These are phyloP conservation scores for Suillus variegatus DNA, from an alignment of 768 basidiomycete species.

Conservation along the genomic window DNA sequence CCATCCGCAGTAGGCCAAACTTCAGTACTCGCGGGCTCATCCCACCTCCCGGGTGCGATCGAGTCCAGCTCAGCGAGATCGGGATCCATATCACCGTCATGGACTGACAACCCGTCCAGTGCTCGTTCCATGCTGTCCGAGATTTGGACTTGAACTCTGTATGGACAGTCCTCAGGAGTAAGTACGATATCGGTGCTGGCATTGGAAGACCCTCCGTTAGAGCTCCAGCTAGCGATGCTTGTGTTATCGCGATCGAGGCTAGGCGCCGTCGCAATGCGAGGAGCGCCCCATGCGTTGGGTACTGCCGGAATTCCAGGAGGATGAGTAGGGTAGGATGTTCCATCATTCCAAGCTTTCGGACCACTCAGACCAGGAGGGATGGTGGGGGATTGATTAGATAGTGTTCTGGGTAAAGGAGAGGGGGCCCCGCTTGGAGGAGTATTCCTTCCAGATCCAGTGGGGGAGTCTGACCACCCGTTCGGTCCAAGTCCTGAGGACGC, in stretches of 20 bases:
- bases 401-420: conserved; percentile 7
- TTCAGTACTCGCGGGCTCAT: conserved; percentile 3
- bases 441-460: conserved; percentile 15
- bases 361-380: conserved; percentile 16
- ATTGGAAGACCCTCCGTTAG: conserved; percentile 19
- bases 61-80: conserved; percentile 23
- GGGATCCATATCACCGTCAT: conserved; percentile 11
- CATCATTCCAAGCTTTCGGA: conserved; percentile 13
- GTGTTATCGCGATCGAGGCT: conserved; percentile 13
- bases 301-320: conserved; percentile 14
- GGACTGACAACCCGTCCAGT: conserved; percentile 27
- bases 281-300: conserved; percentile 6
- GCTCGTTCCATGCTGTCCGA: conserved; percentile 31
- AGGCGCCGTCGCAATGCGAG: background rate
- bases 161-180: conserved; percentile 28
- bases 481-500: background rate
- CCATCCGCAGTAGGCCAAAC: background rate
- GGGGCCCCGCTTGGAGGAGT: conserved; percentile 16
- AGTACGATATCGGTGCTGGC: conserved; percentile 31
- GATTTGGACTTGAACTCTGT: conserved; percentile 21
- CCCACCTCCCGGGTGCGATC: conserved; percentile 28
- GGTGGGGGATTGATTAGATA: conserved; percentile 7
- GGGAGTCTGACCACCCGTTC: conserved; percentile 21
- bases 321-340: conserved; percentile 12
- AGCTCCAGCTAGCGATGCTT: conserved; percentile 25